phyloP scores from a whole-genome alignment of 805 yeast species.

The Cyberlindnera amylophila region DNA sequence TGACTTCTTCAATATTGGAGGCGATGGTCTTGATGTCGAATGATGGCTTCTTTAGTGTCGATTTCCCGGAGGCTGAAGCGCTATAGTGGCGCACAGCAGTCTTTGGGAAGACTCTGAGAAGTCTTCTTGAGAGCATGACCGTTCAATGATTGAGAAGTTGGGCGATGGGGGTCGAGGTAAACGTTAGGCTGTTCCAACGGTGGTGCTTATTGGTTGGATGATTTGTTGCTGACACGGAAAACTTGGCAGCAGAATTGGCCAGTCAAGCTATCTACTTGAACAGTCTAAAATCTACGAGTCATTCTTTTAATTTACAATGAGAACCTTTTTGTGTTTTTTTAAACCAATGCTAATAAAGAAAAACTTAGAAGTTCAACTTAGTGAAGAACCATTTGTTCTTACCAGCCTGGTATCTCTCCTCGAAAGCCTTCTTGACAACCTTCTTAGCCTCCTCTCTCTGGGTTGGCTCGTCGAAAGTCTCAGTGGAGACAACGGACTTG shows the following conservation, averaged over 20 bases:
- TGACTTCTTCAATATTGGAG: constrained; percentile 27
- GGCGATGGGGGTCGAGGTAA: no score
- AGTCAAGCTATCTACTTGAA: background rate
- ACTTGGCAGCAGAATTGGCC: no score
- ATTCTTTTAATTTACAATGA: background rate
- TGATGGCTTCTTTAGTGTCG: constrained; percentile 28
- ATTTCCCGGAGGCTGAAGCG: constrained; percentile 4
- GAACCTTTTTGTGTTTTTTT: constrained; percentile 4
- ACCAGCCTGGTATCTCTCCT: constrained; percentile 99
- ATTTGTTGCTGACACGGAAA: no score
- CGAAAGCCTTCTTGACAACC: constrained; percentile 97
- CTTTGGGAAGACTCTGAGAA: background rate
- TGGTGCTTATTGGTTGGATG: no score
- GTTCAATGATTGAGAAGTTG: no score
- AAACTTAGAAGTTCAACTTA: constrained; percentile 78
- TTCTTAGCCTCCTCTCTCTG: constrained; percentile 99
- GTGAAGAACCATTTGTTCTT: constrained; percentile 99
- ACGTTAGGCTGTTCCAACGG: no score
- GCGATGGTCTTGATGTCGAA: constrained; percentile 33
- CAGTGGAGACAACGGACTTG: constrained; percentile 88
- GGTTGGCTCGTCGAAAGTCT: constrained; percentile 94
- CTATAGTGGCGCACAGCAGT: constrained; percentile 2
- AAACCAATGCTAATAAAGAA: constrained; percentile 12
- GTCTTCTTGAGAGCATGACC: constrained; percentile 1
- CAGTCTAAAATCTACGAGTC: background rate